Percentiles rank a stretch among this genome's conserved stretches.
Evolutionary conservation across 2,329 filamentous ascomycete genomes (phyloP).

Genomic region (Mariannaea elegans): DNA sequence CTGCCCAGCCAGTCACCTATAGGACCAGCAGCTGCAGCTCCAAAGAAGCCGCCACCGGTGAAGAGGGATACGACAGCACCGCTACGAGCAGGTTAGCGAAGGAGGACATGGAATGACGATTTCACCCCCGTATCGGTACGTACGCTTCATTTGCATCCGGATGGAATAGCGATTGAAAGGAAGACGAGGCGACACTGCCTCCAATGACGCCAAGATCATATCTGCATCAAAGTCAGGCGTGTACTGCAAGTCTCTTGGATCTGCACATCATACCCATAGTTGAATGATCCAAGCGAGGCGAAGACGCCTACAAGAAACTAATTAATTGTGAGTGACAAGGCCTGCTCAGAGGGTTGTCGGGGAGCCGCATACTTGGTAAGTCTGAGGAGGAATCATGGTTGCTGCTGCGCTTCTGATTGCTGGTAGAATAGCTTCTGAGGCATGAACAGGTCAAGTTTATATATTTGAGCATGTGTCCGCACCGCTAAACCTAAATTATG

Average conservation of each 20-base stretch:
- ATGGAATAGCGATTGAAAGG: neutral
- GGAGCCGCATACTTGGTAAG: constrained; percentile 5
- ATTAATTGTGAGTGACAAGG: neutral
- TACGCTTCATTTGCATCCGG: constrained; percentile 7
- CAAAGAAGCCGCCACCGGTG: constrained; percentile 77
- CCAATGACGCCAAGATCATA: constrained; percentile 16
- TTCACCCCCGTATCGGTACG: neutral
- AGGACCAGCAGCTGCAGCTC: constrained; percentile 71
- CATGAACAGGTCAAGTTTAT: neutral
- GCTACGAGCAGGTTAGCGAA: constrained; percentile 10
- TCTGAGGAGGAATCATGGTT: constrained; percentile 5
- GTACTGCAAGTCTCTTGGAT: fast-evolving
- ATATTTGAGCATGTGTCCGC: neutral
- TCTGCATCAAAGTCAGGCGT: neutral
- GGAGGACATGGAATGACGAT: too few relatives aligned
- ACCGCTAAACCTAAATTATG: neutral
- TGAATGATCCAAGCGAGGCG: constrained; percentile 14
- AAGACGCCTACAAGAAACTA: constrained; percentile 17
- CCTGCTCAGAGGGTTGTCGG: neutral
- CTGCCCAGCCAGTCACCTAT: constrained; percentile 72
- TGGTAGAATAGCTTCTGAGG: neutral
- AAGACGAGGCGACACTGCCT: constrained; percentile 7
- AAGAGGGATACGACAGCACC: constrained; percentile 70
- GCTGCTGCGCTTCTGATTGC: neutral
- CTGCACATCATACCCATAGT: constrained; percentile 5